Evolutionary conservation across 345 rosid genomes (phyloP).

Genomic region (Hevea brasiliensis): DNA sequence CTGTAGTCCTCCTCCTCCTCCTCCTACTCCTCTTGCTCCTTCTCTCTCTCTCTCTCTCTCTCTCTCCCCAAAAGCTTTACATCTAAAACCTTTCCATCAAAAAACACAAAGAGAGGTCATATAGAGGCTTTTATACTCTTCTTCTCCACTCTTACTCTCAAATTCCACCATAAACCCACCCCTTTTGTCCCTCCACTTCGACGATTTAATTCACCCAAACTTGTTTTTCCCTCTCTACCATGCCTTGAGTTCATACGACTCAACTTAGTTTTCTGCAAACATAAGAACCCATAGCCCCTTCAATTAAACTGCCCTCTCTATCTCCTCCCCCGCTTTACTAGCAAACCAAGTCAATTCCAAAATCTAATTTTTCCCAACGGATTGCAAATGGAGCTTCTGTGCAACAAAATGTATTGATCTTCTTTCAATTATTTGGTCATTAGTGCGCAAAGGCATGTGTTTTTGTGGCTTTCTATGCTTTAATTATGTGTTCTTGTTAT

Average conservation of each 20-base stretch:
- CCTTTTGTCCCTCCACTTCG: conserved; percentile 42
- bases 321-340: conserved; percentile 29
- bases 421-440: too few species aligned
- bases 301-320: conserved; percentile 18
- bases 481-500: too few species aligned
- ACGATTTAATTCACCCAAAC: conserved; percentile 42
- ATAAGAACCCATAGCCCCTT: conserved; percentile 23
- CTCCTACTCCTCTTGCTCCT: too few species aligned
- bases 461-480: too few species aligned
- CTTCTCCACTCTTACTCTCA: conserved; percentile 57
- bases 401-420: conserved; percentile 54
- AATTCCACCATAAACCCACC: conserved; percentile 31
- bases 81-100: too few species aligned
- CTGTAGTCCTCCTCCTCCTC: too few species aligned
- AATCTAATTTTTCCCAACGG: conserved; percentile 33
- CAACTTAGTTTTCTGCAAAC: conserved; percentile 42
- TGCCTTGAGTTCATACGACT: conserved; percentile 42
- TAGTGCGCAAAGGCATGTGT: too few species aligned
- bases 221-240: conserved; percentile 24
- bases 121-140: conserved; percentile 87
- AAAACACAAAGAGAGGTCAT: conserved; percentile 52
- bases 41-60: too few species aligned
- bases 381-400: conserved; percentile 31
- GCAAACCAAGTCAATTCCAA: conserved; percentile 32
- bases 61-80: too few species aligned